A percentile compares a stretch with the other conserved stretches of the same genome.
These are phyloP conservation scores for Bipolaris oryzae DNA, from an alignment of 2,329 filamentous ascomycete species.

Conservation along the genomic window DNA sequence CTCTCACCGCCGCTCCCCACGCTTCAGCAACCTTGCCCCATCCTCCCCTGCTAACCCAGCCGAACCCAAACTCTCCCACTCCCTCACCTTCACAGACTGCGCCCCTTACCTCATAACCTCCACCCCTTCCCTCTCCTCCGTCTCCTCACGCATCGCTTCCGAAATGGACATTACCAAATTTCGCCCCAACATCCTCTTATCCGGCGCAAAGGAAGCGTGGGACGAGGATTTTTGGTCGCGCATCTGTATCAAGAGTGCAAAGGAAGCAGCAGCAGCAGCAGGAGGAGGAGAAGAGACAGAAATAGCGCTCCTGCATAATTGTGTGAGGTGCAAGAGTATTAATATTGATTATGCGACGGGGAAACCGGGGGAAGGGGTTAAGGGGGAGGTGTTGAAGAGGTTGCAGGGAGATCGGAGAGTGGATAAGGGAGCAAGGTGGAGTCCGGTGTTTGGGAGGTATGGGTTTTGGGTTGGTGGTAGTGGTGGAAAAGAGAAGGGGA, in stretches of 20 bases:
- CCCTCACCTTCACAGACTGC: constrained; percentile 72
- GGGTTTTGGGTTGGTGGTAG: constrained; percentile 37
- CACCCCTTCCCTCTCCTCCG: constrained; percentile 70
- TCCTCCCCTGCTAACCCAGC: constrained; percentile 41
- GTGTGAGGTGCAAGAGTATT: constrained; percentile 53
- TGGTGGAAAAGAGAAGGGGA: constrained; percentile 6
- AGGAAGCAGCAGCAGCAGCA: no score
- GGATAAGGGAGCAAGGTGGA: constrained; percentile 54
- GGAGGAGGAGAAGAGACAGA: no score
- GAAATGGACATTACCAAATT: constrained; percentile 56
- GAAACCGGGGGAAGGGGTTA: constrained; percentile 43
- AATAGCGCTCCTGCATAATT: constrained; percentile 53
- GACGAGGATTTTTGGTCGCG: constrained; percentile 57
- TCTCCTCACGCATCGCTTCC: constrained; percentile 53
- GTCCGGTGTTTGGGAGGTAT: constrained; percentile 57
- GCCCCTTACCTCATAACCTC: constrained; percentile 77
- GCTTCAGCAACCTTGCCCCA: constrained; percentile 36
- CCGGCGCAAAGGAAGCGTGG: constrained; percentile 49
- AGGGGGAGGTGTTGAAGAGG: constrained; percentile 53
- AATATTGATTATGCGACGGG: constrained; percentile 57
- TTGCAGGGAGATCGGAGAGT: constrained; percentile 54
- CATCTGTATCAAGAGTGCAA: constrained; percentile 43
- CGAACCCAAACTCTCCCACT: constrained; percentile 35
- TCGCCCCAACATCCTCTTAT: constrained; percentile 54
- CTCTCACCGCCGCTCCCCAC: constrained; percentile 48